Evolutionary conservation across 495 filamentous ascomycete species (phyloP), one percentile per base, ranked within the genome.

Genomic region (Aspergillus bertholletiae): DNA sequence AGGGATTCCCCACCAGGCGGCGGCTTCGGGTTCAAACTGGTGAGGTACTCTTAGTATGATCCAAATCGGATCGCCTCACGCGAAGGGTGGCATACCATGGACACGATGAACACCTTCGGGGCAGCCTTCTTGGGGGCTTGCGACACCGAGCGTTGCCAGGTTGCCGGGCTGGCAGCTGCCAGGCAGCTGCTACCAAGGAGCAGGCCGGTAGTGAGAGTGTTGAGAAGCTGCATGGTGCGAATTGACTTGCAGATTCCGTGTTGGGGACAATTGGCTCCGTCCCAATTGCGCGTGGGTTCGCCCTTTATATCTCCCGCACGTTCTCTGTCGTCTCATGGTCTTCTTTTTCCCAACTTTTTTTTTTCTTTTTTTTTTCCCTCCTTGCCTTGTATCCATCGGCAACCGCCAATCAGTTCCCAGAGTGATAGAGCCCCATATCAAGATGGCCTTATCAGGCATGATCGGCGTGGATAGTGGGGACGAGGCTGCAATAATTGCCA

Each of bases 81-180:
- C 32, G n/a, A 23, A 34, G 17, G 17, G 21, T n/a, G 21, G 60
- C 72, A 41, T 72, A 84, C 84, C 84, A 88, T 88, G 60, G 80
- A 85, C 39, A 90, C 76, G 52, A 90, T 84, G 58, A 90, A 82
- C 35, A 88, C 78, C 60, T 86, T 88, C 5, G 87, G 87, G 1
- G 80, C 63, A 51, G 84, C 75, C 59, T 73, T 52, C 26, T 2
- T 39, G 28, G 26, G 28, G 54, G 23, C 43, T 43, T 27, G 49
- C 39, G 35, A 21, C 56, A 27, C 21, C 18, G 24, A 28, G 30
- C 26, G 20, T 11, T n/a, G 51, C 12, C 40, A 43, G 12, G 47
- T 20, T 13, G 37, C 44, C 40, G 37, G 47, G 35, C 13, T 52
- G 1, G 28, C 54, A 13, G 49, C 51, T 28, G 30, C 34, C 53